Evolutionary conservation across 106 monocot genomes (phyloP).

Genomic region (Gastrodia elata): DNA sequence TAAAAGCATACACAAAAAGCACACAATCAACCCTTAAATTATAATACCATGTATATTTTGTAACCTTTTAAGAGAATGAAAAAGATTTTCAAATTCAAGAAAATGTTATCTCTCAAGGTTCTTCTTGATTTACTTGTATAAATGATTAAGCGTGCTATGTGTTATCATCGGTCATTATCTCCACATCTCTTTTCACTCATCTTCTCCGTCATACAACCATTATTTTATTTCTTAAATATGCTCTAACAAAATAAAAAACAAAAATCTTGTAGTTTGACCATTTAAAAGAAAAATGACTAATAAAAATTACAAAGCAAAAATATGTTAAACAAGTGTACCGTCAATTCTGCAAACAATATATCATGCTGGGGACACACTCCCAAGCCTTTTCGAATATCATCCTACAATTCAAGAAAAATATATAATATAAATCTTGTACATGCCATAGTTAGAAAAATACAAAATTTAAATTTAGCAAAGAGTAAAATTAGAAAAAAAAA

Average conservation of each 20-base stretch:
- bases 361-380: constrained; percentile 93
- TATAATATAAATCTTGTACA: background rate
- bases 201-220: too few relatives aligned
- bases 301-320: background rate
- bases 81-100: too few relatives aligned
- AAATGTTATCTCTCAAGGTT: too few relatives aligned
- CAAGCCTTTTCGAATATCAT: constrained; percentile 65
- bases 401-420: constrained; percentile 29
- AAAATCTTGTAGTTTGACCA: background rate
- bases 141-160: too few relatives aligned
- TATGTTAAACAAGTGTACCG: constrained; percentile 34
- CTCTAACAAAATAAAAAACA: background rate
- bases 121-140: too few relatives aligned
- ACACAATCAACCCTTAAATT: too few relatives aligned
- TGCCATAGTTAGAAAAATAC: background rate
- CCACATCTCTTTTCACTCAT: too few relatives aligned
- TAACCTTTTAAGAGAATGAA: too few relatives aligned
- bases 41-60: too few relatives aligned
- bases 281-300: background rate
- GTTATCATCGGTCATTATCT: too few relatives aligned
- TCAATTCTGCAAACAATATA: constrained; percentile 76
- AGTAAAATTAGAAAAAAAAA: constrained; percentile 1
- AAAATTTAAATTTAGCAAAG: background rate
- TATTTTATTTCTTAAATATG: background rate
- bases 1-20: too few relatives aligned